A percentile compares a stretch with the other conserved stretches of the same genome.
phyloP scores from a whole-genome alignment of 257 asterid species.

The Henckelia pumila region DNA sequence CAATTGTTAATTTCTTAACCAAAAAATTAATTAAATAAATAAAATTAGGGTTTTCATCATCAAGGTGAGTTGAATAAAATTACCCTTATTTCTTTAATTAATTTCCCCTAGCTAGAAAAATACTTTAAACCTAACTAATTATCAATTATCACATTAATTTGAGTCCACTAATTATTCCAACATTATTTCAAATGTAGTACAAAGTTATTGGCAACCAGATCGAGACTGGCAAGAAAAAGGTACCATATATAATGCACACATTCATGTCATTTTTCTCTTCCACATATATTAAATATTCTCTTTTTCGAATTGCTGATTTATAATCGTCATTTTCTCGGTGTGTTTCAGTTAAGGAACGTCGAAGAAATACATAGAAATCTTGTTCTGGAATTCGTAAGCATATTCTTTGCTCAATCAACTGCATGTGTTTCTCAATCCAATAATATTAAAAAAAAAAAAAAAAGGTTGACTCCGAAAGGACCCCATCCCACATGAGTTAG shows the following conservation, averaged over 20 bases:
- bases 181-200: conserved; percentile 33
- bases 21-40: too few relatives aligned
- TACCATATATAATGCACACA: conserved; percentile 27
- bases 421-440: too few relatives aligned
- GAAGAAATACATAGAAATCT: conserved; percentile 76
- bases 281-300: neutral
- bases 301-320: neutral
- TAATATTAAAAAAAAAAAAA: too few relatives aligned
- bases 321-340: too few relatives aligned
- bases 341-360: conserved; percentile 62
- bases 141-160: neutral
- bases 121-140: neutral
- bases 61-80: neutral
- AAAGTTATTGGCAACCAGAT: conserved; percentile 58
- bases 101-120: too few relatives aligned
- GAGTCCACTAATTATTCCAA: conserved; percentile 17
- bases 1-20: neutral
- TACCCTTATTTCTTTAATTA: too few relatives aligned
- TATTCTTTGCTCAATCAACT: neutral
- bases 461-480: too few relatives aligned
- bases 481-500: too few relatives aligned
- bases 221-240: conserved; percentile 81
- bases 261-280: neutral
- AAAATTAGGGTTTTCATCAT: neutral
- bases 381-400: conserved; percentile 63